A percentile compares a stretch with the other conserved stretches of the same genome.
phyloP scores from a whole-genome alignment of 306 rosid species.

The Cicer pinnatifidum region DNA sequence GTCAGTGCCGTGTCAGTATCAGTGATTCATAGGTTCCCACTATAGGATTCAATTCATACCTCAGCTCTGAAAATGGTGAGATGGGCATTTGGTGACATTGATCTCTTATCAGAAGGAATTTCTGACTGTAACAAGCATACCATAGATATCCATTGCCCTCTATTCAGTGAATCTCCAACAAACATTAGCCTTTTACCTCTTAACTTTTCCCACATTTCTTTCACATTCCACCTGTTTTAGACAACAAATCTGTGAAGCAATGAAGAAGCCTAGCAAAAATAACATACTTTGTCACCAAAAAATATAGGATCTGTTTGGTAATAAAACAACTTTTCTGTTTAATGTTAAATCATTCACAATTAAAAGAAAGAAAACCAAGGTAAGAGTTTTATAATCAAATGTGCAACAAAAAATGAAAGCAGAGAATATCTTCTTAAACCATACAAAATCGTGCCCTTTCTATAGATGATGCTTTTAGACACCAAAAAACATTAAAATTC shows the following conservation, averaged over 20 bases:
- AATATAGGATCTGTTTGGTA: neutral
- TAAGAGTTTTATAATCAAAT: too few species aligned
- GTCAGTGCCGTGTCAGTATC: too few species aligned
- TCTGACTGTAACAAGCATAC: conserved; percentile 89
- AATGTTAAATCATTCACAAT: neutral
- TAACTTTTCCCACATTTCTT: conserved; percentile 92
- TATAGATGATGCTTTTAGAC: neutral
- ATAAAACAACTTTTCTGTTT: neutral
- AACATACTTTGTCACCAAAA: conserved; percentile 1
- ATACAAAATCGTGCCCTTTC: neutral
- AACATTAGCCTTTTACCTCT: conserved; percentile 92
- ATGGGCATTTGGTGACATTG: conserved; percentile 91
- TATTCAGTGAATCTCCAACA: conserved; percentile 94
- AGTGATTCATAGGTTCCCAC: neutral
- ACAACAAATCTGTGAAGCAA: conserved; percentile 31
- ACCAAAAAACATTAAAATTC: neutral
- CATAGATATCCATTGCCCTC: conserved; percentile 99
- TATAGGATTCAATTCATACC: conserved; percentile 53
- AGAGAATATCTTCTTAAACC: too few species aligned
- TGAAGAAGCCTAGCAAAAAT: conserved; percentile 32
- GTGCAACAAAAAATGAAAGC: too few species aligned
- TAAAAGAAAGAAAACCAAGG: neutral
- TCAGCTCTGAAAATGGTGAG: conserved; percentile 91
- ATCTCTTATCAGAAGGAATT: conserved; percentile 79
- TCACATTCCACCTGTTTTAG: conserved; percentile 69